Percentiles rank a stretch among this genome's conserved stretches.
These are phyloP conservation scores for Umbelopsis isabellina DNA, from an alignment of 192 early-diverging fungal species.

Conservation along the genomic window DNA sequence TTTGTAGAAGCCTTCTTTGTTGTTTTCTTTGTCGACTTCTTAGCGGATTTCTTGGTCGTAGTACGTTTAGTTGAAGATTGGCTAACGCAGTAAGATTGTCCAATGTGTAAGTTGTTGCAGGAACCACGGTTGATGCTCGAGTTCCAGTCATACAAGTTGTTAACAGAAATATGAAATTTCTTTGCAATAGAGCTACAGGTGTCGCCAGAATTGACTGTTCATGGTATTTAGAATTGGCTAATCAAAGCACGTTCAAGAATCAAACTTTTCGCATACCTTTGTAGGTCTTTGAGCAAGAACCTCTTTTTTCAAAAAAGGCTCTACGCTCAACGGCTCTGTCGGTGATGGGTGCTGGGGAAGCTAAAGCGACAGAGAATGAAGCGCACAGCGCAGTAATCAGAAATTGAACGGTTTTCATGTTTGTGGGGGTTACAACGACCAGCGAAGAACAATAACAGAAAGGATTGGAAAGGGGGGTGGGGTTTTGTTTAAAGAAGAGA, in stretches of 20 bases:
- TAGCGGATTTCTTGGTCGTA: background rate
- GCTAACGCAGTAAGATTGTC: background rate
- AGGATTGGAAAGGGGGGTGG: slow-evolving; percentile 3
- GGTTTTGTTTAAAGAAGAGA: background rate
- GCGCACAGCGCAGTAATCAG: slow-evolving; percentile 12
- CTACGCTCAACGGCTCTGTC: background rate
- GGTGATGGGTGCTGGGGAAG: background rate
- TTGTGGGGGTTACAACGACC: background rate
- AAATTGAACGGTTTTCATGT: slow-evolving; percentile 17
- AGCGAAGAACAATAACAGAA: slow-evolving; percentile 13
- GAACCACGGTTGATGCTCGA: background rate
- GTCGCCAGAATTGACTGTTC: background rate
- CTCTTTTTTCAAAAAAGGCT: slow-evolving; percentile 4
- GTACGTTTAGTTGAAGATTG: background rate
- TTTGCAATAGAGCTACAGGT: slow-evolving; percentile 5
- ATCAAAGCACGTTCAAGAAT: too few species aligned
- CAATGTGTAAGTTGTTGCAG: slow-evolving; percentile 15
- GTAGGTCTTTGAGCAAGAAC: slow-evolving; percentile 2
- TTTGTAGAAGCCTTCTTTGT: background rate
- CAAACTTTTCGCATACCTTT: background rate
- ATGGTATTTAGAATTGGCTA: too few species aligned
- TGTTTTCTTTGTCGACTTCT: slow-evolving; percentile 2
- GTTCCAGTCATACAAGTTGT: slow-evolving; percentile 11
- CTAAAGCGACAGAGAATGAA: slow-evolving; percentile 5
- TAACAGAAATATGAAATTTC: background rate